A percentile compares a stretch with the other conserved stretches of the same genome.
Conservation (phyloP, 257 asterid species). For the Buddleja alternifolia region DNA sequence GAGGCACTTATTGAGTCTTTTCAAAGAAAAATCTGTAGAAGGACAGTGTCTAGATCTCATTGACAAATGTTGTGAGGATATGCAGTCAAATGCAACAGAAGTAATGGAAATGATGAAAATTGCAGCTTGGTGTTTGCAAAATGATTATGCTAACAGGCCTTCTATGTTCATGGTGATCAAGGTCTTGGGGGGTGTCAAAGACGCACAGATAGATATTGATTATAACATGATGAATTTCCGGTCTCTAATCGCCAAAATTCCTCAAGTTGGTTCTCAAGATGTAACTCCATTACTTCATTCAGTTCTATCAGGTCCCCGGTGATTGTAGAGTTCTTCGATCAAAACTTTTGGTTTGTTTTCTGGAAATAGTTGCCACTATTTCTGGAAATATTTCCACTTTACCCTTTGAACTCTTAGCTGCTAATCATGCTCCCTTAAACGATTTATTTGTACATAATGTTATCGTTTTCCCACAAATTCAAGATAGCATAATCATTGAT, state of each 20-base stretch:
- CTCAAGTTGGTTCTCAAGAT: neutral
- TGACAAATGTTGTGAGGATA: constrained; percentile 15
- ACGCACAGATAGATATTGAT: neutral
- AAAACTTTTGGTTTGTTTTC: too few species aligned
- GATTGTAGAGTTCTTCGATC: neutral
- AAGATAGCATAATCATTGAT: too few species aligned
- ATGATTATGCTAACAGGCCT: constrained; percentile 31
- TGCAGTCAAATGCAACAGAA: constrained; percentile 19
- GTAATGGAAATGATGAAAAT: constrained; percentile 29
- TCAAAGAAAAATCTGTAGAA: constrained; percentile 28
- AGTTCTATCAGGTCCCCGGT: constrained; percentile 34
- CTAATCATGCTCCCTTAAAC: too few species aligned
- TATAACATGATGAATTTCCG: neutral
- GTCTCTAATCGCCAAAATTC: neutral
- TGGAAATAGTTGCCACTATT: too few species aligned
- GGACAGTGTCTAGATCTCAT: constrained; percentile 26
- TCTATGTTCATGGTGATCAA: constrained; percentile 32
- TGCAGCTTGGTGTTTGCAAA: constrained; percentile 35
- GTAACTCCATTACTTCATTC: constrained; percentile 30
- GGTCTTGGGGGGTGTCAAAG: constrained; percentile 31
- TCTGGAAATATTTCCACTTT: too few species aligned
- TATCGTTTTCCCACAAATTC: too few species aligned
- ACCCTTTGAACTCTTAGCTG: too few species aligned
- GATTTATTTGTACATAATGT: too few species aligned
- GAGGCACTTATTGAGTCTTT: constrained; percentile 9